Conservation (phyloP, 805 yeast genomes). For the Debaryomyces hansenii region DNA sequence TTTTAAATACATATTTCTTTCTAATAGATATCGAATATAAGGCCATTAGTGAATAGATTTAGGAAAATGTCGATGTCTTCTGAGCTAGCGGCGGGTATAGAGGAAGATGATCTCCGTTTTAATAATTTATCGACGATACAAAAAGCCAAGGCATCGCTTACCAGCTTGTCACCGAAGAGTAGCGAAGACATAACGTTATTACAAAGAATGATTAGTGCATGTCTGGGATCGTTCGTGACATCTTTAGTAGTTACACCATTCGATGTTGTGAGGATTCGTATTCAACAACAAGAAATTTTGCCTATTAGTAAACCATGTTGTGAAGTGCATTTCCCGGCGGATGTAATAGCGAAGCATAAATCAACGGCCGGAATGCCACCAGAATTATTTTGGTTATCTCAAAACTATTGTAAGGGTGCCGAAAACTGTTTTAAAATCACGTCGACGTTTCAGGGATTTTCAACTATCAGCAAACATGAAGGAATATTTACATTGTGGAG, state of each 20-base stretch:
- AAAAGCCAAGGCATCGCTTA: neutral
- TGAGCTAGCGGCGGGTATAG: conserved; percentile 40
- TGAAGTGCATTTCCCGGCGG: conserved; percentile 20
- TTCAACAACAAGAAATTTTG: conserved; percentile 74
- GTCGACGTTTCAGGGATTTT: conserved; percentile 76
- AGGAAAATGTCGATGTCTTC: conserved; percentile 37
- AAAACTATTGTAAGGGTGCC: conserved; percentile 35
- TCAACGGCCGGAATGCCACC: conserved; percentile 28
- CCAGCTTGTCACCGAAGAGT: neutral
- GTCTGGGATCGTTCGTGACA: conserved; percentile 71
- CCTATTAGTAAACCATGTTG: conserved; percentile 30
- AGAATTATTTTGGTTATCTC: conserved; percentile 35
- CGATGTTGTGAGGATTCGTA: conserved; percentile 74
- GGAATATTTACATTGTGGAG: conserved; percentile 83
- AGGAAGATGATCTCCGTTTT: conserved; percentile 24
- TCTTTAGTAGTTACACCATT: conserved; percentile 77
- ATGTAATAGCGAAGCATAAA: conserved; percentile 32
- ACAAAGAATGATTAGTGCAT: conserved; percentile 77
- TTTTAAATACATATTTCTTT: neutral
- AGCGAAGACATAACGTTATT: conserved; percentile 41
- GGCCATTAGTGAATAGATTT: neutral
- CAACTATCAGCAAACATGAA: conserved; percentile 65
- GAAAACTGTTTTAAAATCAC: conserved; percentile 49
- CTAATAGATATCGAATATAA: neutral
- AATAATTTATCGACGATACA: neutral